Conservation (phyloP, 306 rosid genomes). For the Gastrolobium bilobum region DNA sequence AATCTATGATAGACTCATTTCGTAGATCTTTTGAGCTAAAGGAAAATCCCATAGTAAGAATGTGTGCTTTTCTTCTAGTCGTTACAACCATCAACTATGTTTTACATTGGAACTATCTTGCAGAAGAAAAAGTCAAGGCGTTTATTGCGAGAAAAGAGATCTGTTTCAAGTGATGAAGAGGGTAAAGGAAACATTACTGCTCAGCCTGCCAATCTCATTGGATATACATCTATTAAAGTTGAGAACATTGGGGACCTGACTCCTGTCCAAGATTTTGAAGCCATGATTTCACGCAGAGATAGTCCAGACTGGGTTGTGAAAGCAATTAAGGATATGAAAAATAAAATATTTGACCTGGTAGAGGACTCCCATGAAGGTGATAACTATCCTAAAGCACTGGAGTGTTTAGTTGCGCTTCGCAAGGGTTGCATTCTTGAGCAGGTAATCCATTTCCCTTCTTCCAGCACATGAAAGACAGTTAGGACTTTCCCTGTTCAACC, state of each 20-base stretch:
- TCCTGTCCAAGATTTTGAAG: conserved; percentile 86
- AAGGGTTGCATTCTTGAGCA: conserved; percentile 88
- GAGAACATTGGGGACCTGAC: conserved; percentile 73
- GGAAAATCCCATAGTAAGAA: conserved; percentile 73
- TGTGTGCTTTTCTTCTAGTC: not conserved
- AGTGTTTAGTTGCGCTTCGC: conserved; percentile 76
- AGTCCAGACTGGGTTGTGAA: conserved; percentile 75
- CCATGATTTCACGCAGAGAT: conserved; percentile 80
- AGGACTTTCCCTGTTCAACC: not conserved
- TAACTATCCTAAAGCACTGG: conserved; percentile 70
- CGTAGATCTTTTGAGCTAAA: conserved; percentile 60
- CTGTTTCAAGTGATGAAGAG: conserved; percentile 52
- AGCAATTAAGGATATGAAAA: conserved; percentile 76
- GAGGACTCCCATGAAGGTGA: conserved; percentile 80
- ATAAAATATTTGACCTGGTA: conserved; percentile 69
- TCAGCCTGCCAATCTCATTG: conserved; percentile 51
- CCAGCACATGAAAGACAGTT: not conserved
- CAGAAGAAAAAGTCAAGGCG: conserved; percentile 73
- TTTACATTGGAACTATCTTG: conserved; percentile 43
- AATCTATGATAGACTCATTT: conserved; percentile 61
- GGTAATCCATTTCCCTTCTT: conserved; percentile 53
- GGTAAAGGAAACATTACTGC: conserved; percentile 54
- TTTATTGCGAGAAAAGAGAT: conserved; percentile 54
- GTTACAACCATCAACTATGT: not conserved
- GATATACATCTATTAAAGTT: conserved; percentile 56